These are phyloP conservation scores for Francoa sonchifolia DNA, from an alignment of 441 rosid genomes.

Conservation along the genomic window DNA sequence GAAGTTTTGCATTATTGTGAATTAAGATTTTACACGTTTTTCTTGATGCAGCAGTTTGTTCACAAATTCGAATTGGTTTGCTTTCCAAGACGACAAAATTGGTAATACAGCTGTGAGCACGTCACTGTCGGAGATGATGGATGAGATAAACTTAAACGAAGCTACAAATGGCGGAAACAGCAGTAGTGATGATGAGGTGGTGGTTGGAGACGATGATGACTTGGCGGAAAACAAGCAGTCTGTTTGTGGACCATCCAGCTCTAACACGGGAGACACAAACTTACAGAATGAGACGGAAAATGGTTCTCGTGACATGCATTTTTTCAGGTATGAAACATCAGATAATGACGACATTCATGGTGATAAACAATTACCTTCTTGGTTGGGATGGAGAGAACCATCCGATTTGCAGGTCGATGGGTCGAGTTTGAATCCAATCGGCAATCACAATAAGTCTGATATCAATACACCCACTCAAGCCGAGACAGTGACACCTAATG, in stretches of 20 bases:
- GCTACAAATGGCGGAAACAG: slow-evolving; percentile 48
- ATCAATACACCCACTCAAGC: slow-evolving; percentile 21
- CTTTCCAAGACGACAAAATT: slow-evolving; percentile 47
- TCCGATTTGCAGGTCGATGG: slow-evolving; percentile 43
- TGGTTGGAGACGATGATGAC: slow-evolving; percentile 84
- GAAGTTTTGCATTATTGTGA: too few relatives aligned
- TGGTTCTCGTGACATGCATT: slow-evolving; percentile 26
- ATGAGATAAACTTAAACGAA: slow-evolving; percentile 54
- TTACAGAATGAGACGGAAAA: slow-evolving; percentile 16
- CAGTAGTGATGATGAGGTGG: slow-evolving; percentile 86
- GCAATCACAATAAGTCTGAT: slow-evolving; percentile 32
- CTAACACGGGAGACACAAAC: slow-evolving; percentile 23
- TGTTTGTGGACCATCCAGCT: slow-evolving; percentile 41
- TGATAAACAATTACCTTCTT: slow-evolving; percentile 55
- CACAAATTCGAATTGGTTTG: slow-evolving; percentile 96
- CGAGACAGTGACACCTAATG: slow-evolving; percentile 24
- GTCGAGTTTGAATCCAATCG: slow-evolving; percentile 52
- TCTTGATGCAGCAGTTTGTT: slow-evolving; percentile 55
- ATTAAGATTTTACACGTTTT: neutral
- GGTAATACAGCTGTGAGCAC: neutral
- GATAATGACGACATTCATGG: slow-evolving; percentile 41
- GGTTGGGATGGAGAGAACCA: slow-evolving; percentile 82
- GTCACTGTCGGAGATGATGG: slow-evolving; percentile 52
- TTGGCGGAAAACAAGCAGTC: slow-evolving; percentile 46
- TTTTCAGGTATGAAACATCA: slow-evolving; percentile 48